Conservation (phyloP, 345 rosid genomes). For the Gossypium bickii region DNA sequence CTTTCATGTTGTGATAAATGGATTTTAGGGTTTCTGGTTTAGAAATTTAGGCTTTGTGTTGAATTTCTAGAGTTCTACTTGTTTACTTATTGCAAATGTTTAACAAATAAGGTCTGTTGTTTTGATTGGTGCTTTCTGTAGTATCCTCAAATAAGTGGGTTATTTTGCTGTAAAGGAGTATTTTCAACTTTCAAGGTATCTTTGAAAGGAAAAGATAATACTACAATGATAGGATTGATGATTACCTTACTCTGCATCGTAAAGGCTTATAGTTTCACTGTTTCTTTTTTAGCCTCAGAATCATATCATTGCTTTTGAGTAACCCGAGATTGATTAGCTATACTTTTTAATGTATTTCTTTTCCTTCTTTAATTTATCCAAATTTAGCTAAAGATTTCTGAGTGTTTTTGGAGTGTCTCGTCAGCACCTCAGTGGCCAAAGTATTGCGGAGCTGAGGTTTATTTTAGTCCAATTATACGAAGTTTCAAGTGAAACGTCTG, state of each 20-base stretch:
- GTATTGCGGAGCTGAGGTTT: not conserved
- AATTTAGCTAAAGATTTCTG: not conserved
- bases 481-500: not conserved
- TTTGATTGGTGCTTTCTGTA: not conserved
- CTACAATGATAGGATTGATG: not conserved
- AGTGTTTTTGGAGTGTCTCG: not conserved
- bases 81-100: not conserved
- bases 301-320: not conserved
- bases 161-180: not conserved
- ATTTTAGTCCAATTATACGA: not conserved
- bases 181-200: not conserved
- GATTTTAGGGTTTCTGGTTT: slow-evolving; percentile 28
- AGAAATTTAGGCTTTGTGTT: not conserved
- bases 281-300: not conserved
- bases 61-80: not conserved
- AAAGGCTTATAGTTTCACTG: not conserved
- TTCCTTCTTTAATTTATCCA: not conserved
- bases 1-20: not conserved
- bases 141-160: not conserved
- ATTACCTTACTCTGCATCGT: not conserved
- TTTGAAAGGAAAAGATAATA: not conserved
- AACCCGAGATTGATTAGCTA: not conserved
- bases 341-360: not conserved
- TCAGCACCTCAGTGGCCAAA: not conserved
- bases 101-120: not conserved